Percentiles rank a stretch among this genome's conserved stretches.
Conservation (phyloP, 1,139 yeast genomes). For the Martiniozyma asiatica region DNA sequence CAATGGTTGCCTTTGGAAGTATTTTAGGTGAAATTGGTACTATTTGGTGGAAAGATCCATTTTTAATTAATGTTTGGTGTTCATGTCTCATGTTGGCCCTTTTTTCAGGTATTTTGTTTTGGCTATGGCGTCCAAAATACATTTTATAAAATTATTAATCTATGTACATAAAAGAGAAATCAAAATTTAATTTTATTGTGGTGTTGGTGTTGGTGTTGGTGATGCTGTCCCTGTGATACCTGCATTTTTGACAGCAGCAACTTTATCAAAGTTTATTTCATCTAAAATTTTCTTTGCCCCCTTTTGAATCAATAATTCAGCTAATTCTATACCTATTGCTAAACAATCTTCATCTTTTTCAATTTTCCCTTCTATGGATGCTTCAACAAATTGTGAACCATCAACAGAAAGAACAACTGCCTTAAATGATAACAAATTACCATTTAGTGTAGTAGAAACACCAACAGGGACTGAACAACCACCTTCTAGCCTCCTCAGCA, state of each 20-base stretch:
- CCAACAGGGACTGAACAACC: constrained; percentile 98
- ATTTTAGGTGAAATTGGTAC: too few relatives aligned
- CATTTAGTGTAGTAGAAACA: constrained; percentile 34
- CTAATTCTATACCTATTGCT: constrained; percentile 57
- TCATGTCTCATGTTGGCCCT: too few relatives aligned
- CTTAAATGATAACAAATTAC: constrained; percentile 36
- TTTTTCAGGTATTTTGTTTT: too few relatives aligned
- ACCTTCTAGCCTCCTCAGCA: constrained; percentile 85
- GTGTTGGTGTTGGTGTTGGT: too few relatives aligned
- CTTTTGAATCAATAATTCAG: constrained; percentile 48
- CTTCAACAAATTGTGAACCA: constrained; percentile 60
- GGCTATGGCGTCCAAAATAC: too few relatives aligned
- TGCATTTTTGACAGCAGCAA: constrained; percentile 29
- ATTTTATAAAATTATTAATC: too few relatives aligned
- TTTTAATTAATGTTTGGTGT: too few relatives aligned
- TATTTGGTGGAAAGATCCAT: too few relatives aligned
- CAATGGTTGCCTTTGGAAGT: too few relatives aligned
- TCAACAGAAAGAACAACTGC: constrained; percentile 82
- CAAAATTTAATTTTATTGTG: too few relatives aligned
- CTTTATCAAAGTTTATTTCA: constrained; percentile 60
- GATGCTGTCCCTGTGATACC: constrained; percentile 17
- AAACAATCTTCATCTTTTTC: constrained; percentile 52
- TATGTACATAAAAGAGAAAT: too few relatives aligned
- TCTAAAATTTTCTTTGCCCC: constrained; percentile 84
- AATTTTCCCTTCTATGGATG: constrained; percentile 23